These are phyloP conservation scores for Daldinia childiae DNA, from an alignment of 495 filamentous ascomycete genomes.

Conservation along the genomic window DNA sequence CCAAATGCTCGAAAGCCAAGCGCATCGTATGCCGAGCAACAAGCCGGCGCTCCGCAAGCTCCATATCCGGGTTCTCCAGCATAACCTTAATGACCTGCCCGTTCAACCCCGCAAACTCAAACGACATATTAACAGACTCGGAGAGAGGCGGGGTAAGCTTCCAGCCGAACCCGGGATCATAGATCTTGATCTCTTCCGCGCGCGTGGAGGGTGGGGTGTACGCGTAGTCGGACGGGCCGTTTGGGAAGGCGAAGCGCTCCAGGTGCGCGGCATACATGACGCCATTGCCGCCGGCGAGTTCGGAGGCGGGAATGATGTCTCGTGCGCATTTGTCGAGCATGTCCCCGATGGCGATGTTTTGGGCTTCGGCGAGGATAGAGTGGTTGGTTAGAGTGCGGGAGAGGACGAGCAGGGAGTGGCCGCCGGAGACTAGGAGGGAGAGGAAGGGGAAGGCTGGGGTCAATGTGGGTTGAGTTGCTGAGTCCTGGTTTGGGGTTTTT, in stretches of 20 bases:
- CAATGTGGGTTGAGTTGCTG: no score
- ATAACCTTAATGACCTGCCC: conserved; percentile 43
- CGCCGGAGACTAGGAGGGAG: conserved; percentile 89
- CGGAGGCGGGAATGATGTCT: conserved; percentile 67
- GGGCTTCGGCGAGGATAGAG: conserved; percentile 71
- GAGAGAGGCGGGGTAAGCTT: conserved; percentile 49
- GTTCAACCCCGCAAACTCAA: conserved; percentile 53
- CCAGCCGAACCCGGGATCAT: conserved; percentile 43
- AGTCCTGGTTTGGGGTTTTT: no score
- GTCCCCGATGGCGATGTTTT: conserved; percentile 84
- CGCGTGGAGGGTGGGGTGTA: conserved; percentile 65
- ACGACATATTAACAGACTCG: conserved; percentile 44
- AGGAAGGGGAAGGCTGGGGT: conserved; percentile 76
- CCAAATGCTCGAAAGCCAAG: conserved; percentile 88
- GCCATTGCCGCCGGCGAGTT: conserved; percentile 55
- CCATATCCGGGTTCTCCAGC: conserved; percentile 43
- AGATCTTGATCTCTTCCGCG: conserved; percentile 59
- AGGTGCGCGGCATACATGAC: conserved; percentile 82
- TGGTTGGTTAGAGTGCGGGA: conserved; percentile 72
- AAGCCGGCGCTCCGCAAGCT: conserved; percentile 61
- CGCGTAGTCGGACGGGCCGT: conserved; percentile 43
- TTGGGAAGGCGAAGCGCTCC: conserved; percentile 80
- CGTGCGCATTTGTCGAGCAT: conserved; percentile 85
- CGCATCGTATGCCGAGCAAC: conserved; percentile 79
- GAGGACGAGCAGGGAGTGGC: conserved; percentile 86